phyloP scores from a whole-genome alignment of 139 green algal genomes.

The Pseudopediastrum boryanum region DNA sequence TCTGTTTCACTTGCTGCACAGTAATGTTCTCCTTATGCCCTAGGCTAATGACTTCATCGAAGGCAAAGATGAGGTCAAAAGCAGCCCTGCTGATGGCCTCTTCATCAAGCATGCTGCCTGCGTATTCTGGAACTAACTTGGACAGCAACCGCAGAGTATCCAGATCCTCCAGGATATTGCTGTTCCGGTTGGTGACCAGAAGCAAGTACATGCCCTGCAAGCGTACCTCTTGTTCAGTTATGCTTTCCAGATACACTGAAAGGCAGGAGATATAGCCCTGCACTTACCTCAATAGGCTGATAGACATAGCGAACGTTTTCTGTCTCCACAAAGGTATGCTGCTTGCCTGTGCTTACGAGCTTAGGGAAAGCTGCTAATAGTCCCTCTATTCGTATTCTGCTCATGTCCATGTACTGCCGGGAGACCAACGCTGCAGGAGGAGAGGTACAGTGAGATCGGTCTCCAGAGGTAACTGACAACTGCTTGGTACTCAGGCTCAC shows the following conservation, averaged over 20 bases:
- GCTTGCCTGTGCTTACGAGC: conserved; percentile 92
- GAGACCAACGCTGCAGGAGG: conserved; percentile 91
- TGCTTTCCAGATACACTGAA: too few relatives aligned
- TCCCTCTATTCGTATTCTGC: conserved; percentile 96
- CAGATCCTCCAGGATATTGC: conserved; percentile 99
- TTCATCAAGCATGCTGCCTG: conserved; percentile 81
- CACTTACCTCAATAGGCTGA: conserved; percentile 95
- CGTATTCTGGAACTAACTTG: conserved; percentile 95
- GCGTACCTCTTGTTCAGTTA: too few relatives aligned
- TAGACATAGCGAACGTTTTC: conserved; percentile 99
- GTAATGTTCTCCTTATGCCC: conserved; percentile 94
- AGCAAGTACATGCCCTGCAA: conserved; percentile 94
- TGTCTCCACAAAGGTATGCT: conserved; percentile 99
- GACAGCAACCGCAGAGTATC: conserved; percentile 96
- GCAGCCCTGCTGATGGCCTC: conserved; percentile 75
- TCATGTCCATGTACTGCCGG: conserved; percentile 99
- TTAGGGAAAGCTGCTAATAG: conserved; percentile 98
- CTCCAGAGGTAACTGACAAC: not conserved
- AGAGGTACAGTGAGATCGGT: not conserved
- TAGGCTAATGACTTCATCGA: conserved; percentile 97
- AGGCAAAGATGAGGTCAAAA: conserved; percentile 99
- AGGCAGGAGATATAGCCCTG: too few relatives aligned
- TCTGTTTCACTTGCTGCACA: conserved; percentile 88
- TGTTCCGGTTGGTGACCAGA: conserved; percentile 97
- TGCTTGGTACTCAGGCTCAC: conserved; percentile 52